Percentiles rank a stretch among this genome's conserved stretches.
These are phyloP conservation scores for Microcos paniculata DNA, from an alignment of 345 rosid genomes.

Conservation along the genomic window DNA sequence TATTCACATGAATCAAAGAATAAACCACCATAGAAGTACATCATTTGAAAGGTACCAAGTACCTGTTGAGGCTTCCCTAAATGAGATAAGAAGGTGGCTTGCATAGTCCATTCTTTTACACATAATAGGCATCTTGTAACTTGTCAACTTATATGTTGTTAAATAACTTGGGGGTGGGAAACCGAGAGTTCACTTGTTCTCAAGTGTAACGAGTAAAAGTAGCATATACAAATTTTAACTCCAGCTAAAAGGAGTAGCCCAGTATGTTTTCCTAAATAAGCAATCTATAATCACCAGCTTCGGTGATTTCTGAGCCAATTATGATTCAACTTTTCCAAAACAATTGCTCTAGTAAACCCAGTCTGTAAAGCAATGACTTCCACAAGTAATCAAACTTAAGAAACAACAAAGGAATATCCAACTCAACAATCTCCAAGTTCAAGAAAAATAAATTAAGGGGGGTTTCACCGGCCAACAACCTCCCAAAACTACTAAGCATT, in stretches of 20 bases:
- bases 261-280: neutral
- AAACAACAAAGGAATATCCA: neutral
- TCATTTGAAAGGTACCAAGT: neutral
- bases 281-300: neutral
- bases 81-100: neutral
- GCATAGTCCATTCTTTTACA: neutral
- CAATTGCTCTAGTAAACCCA: neutral
- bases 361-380: neutral
- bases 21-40: neutral
- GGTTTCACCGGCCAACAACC: neutral
- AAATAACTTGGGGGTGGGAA: neutral
- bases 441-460: neutral
- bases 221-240: neutral
- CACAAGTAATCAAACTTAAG: neutral
- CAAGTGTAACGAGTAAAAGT: neutral
- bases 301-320: slow-evolving; percentile 1
- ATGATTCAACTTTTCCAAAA: neutral
- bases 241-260: neutral
- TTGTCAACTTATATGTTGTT: neutral
- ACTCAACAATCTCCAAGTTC: neutral
- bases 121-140: neutral
- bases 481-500: neutral
- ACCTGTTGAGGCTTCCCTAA: neutral
- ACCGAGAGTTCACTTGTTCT: neutral
- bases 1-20: neutral